Evolutionary conservation across 2,329 filamentous ascomycete species (phyloP).

Genomic region (Alternaria sp.): DNA sequence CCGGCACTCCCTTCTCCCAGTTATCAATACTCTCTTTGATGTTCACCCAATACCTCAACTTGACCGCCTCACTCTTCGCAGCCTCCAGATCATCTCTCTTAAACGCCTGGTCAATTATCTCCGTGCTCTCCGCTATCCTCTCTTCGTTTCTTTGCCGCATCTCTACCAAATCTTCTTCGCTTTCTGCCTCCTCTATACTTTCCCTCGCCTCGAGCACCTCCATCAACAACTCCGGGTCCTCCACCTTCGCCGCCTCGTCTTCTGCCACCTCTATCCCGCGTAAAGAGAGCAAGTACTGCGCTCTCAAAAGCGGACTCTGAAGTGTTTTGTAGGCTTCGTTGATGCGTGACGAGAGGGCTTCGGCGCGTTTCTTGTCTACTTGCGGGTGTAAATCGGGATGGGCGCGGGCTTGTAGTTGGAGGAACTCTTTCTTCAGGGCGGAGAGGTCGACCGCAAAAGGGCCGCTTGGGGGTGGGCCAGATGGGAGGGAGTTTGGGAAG

Average conservation of each 20-base stretch:
- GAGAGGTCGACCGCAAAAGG: slow-evolving; percentile 77
- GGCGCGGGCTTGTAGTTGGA: slow-evolving; percentile 78
- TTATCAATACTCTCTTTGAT: slow-evolving; percentile 79
- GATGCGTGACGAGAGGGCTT: slow-evolving; percentile 80
- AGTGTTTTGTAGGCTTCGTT: slow-evolving; percentile 94
- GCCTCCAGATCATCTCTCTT: slow-evolving; percentile 68
- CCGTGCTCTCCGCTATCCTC: slow-evolving; percentile 71
- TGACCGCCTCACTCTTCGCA: slow-evolving; percentile 76
- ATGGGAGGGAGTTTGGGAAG: slow-evolving; percentile 81
- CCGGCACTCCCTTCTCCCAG: slow-evolving; percentile 81
- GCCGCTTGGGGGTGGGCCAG: slow-evolving; percentile 78
- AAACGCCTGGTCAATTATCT: slow-evolving; percentile 70
- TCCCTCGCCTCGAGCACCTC: slow-evolving; percentile 76
- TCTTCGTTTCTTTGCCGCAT: slow-evolving; percentile 72
- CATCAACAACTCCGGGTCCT: slow-evolving; percentile 76
- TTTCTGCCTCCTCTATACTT: slow-evolving; percentile 65
- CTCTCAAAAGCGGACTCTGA: slow-evolving; percentile 76
- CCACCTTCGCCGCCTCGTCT: slow-evolving; percentile 77
- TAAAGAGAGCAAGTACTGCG: slow-evolving; percentile 82
- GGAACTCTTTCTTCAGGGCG: slow-evolving; percentile 81
- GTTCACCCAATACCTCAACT: slow-evolving; percentile 89
- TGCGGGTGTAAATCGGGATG: slow-evolving; percentile 73
- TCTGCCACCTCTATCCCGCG: slow-evolving; percentile 79
- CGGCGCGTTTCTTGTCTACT: slow-evolving; percentile 68
- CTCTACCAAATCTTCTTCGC: slow-evolving; percentile 69